These are phyloP conservation scores for Capsicum baccatum DNA, from an alignment of 257 asterid species.

Conservation along the genomic window DNA sequence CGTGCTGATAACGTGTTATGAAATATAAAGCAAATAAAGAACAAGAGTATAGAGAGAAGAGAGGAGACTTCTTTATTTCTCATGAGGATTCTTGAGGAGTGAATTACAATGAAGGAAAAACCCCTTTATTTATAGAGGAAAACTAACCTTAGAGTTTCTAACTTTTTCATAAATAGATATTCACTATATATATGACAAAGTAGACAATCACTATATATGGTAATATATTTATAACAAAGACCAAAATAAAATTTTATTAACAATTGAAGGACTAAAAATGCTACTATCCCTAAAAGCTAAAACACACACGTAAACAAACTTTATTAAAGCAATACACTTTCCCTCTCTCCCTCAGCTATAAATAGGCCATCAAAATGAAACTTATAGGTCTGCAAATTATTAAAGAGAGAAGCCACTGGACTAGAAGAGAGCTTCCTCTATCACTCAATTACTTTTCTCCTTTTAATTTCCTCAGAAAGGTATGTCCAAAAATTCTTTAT, in stretches of 20 bases:
- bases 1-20: too few species aligned
- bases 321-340: neutral
- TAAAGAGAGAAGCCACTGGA: neutral
- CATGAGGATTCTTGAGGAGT: too few species aligned
- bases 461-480: slow-evolving; percentile 8
- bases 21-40: too few species aligned
- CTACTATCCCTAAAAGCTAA: neutral
- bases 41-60: too few species aligned
- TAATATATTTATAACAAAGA: neutral
- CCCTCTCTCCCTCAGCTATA: slow-evolving; percentile 4
- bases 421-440: neutral
- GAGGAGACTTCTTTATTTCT: too few species aligned
- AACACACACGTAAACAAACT: neutral
- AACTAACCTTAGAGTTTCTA: too few species aligned
- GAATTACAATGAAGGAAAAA: too few species aligned
- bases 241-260: neutral
- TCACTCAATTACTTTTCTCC: neutral
- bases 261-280: neutral
- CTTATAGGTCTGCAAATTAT: neutral
- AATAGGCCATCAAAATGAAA: neutral
- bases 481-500: neutral
- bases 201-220: too few species aligned
- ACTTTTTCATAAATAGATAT: too few species aligned
- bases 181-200: too few species aligned
- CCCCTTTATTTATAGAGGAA: too few species aligned